Evolutionary conservation across 495 filamentous ascomycete genomes (phyloP).

Genomic region (Neurospora sp.): DNA sequence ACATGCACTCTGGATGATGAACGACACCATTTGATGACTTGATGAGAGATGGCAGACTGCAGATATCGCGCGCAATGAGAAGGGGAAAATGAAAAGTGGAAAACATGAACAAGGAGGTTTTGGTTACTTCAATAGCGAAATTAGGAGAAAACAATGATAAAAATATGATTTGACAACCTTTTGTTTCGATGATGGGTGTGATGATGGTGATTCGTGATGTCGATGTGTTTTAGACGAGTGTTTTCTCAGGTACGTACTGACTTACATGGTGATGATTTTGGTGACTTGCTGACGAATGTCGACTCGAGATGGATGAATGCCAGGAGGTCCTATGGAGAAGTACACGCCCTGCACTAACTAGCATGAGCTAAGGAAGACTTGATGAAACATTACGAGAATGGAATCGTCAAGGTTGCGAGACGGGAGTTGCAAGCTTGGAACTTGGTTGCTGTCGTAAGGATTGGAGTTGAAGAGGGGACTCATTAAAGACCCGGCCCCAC

Average conservation of each 20-base stretch:
- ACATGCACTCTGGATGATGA: neutral
- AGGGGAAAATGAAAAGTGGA: neutral
- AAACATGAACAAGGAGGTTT: neutral
- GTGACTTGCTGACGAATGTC: too few species aligned
- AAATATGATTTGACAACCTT: neutral
- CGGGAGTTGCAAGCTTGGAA: too few species aligned
- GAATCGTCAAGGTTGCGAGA: too few species aligned
- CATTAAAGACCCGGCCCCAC: too few species aligned
- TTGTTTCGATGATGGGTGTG: neutral
- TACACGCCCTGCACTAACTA: too few species aligned
- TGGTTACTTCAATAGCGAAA: neutral
- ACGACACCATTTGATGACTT: neutral
- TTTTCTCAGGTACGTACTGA: neutral
- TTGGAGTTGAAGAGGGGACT: too few species aligned
- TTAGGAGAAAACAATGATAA: neutral
- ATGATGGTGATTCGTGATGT: neutral
- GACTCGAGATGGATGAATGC: too few species aligned
- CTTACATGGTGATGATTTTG: too few species aligned
- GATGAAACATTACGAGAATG: too few species aligned
- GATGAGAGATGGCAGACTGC: neutral
- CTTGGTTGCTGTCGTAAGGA: too few species aligned
- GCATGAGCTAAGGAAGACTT: too few species aligned
- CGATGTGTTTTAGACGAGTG: neutral
- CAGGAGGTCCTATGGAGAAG: too few species aligned
- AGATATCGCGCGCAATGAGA: neutral